Evolutionary conservation across 148 eudicot species (phyloP).

Genomic region (Vaccinium corymbosum): DNA sequence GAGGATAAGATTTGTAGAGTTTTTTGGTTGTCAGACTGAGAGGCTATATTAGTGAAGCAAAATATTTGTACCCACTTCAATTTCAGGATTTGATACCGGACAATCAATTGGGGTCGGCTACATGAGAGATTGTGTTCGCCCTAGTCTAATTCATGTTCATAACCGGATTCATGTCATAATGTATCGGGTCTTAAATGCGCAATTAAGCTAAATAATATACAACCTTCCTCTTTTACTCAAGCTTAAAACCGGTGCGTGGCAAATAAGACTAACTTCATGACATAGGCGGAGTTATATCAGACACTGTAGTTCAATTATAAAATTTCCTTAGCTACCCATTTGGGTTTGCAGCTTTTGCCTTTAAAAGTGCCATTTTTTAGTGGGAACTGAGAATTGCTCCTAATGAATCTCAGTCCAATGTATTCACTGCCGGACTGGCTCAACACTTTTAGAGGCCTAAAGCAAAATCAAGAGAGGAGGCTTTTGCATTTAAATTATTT

Average conservation of each 20-base stretch:
- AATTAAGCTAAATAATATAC: not conserved
- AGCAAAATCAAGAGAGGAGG: too few relatives aligned
- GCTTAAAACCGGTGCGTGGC: not conserved
- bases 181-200: not conserved
- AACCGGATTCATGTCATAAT: not conserved
- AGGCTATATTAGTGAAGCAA: not conserved
- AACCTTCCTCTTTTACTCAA: not conserved
- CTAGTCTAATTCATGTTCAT: not conserved
- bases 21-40: not conserved
- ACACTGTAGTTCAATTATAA: not conserved
- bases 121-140: not conserved
- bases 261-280: not conserved
- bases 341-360: slow-evolving; percentile 1
- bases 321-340: not conserved
- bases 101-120: not conserved
- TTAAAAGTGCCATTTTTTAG: not conserved
- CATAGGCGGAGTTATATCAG: not conserved
- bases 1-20: not conserved
- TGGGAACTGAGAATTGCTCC: not conserved
- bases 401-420: not conserved
- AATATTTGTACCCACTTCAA: not conserved
- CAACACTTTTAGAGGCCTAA: too few relatives aligned
- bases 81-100: not conserved
- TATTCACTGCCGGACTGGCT: not conserved
- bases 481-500: too few relatives aligned